These are phyloP conservation scores for Mrakia hoshinonis DNA, from an alignment of 768 basidiomycete species.

Conservation along the genomic window DNA sequence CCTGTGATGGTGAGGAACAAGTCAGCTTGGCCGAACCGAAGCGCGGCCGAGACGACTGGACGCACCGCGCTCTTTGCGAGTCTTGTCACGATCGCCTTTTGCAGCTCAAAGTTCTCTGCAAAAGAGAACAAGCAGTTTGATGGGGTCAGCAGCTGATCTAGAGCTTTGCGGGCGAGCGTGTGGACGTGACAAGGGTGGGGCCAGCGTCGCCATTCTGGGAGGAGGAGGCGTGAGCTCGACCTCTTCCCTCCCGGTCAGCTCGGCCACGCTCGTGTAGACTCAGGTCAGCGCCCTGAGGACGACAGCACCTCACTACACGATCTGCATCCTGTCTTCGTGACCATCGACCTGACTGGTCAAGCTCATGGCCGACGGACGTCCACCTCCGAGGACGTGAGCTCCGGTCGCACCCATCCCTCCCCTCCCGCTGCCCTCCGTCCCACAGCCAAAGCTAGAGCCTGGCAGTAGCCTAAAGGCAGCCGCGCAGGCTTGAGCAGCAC, in stretches of 20 bases:
- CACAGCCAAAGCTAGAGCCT: too few species aligned
- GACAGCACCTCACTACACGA: too few species aligned
- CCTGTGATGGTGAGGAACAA: slow-evolving; percentile 44
- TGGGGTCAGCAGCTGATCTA: not conserved
- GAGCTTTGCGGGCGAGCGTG: not conserved
- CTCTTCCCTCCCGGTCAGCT: not conserved
- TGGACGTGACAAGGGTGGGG: not conserved
- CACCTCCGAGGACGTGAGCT: too few species aligned
- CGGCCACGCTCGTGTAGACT: too few species aligned
- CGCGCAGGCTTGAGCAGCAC: too few species aligned
- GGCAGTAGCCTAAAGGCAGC: too few species aligned
- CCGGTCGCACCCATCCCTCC: too few species aligned
- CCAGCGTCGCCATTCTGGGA: not conserved
- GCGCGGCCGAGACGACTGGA: not conserved
- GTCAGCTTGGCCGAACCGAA: not conserved
- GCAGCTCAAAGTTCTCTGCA: slow-evolving; percentile 17
- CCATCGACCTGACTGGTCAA: too few species aligned
- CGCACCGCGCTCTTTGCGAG: slow-evolving; percentile 19
- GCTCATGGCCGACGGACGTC: too few species aligned
- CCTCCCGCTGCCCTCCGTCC: too few species aligned
- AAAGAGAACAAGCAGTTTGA: not conserved
- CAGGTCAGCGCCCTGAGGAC: too few species aligned
- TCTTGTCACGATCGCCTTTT: slow-evolving; percentile 21
- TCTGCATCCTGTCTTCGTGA: too few species aligned
- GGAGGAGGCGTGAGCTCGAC: not conserved